A percentile compares a stretch with the other conserved stretches of the same genome.
These are phyloP conservation scores for Ichthyophonus hoferi DNA, from an alignment of 208 protist genomes.

Conservation along the genomic window DNA sequence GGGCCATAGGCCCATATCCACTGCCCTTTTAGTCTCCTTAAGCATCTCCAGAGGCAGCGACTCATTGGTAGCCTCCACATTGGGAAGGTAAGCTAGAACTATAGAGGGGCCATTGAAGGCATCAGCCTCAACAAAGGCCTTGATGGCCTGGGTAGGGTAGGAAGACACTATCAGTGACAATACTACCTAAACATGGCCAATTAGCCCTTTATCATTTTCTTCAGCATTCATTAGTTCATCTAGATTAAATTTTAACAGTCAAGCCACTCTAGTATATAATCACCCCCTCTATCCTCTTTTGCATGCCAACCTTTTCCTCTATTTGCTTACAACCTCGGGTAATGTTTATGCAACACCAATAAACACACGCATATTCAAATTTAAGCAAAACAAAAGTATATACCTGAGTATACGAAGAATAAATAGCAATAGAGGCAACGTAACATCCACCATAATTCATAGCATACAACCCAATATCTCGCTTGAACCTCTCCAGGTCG, in stretches of 20 bases:
- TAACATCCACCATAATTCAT: slow-evolving; percentile 50
- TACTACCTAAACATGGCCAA: slow-evolving; percentile 23
- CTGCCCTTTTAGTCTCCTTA: slow-evolving; percentile 6
- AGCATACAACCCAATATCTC: slow-evolving; percentile 45
- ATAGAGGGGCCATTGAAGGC: slow-evolving; percentile 38
- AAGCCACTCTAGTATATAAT: no score
- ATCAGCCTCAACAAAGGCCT: slow-evolving; percentile 33
- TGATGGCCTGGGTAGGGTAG: slow-evolving; percentile 12
- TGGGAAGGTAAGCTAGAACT: slow-evolving; percentile 39
- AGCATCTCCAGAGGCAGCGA: neutral
- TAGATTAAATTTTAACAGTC: no score
- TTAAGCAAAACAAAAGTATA: no score
- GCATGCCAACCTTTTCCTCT: no score
- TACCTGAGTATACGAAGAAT: slow-evolving; percentile 25
- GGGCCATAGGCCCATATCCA: slow-evolving; percentile 37
- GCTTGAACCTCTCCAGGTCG: neutral
- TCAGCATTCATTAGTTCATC: no score
- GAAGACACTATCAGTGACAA: neutral
- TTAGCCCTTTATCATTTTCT: no score
- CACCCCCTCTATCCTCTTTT: no score
- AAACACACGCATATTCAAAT: no score
- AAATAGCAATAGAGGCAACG: slow-evolving; percentile 45
- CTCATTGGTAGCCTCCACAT: neutral
- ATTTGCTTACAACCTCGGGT: no score
- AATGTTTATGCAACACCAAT: no score